phyloP scores from a whole-genome alignment of 805 yeast genomes.

The Candida sonorensis region DNA sequence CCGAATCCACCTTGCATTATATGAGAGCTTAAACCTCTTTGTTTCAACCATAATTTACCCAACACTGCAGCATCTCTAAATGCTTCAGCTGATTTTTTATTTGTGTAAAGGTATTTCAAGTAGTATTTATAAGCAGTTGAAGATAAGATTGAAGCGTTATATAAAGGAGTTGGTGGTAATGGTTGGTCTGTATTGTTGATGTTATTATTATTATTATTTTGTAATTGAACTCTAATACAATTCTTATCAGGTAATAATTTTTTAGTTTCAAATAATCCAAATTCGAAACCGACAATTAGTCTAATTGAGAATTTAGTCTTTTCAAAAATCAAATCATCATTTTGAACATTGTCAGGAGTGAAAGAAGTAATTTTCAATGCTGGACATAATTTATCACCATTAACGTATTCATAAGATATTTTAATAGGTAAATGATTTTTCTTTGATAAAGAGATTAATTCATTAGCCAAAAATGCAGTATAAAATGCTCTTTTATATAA shows the following conservation, averaged over 20 bases:
- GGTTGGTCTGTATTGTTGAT: too few species aligned
- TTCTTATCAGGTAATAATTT: constrained; percentile 77
- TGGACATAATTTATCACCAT: constrained; percentile 76
- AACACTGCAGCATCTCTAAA: constrained; percentile 82
- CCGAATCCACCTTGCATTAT: constrained; percentile 77
- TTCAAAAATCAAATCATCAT: constrained; percentile 48
- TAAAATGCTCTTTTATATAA: constrained; percentile 86
- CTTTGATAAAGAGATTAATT: constrained; percentile 46
- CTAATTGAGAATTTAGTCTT: constrained; percentile 69
- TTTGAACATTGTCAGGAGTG: constrained; percentile 33
- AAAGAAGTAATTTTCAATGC: constrained; percentile 57
- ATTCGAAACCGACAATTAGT: constrained; percentile 66
- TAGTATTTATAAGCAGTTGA: constrained; percentile 64
- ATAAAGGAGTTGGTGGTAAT: constrained; percentile 75
- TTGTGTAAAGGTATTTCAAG: constrained; percentile 67
- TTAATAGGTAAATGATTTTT: constrained; percentile 55
- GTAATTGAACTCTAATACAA: constrained; percentile 64
- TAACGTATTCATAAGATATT: constrained; percentile 55
- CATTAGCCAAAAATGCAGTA: constrained; percentile 68
- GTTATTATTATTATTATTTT: too few species aligned
- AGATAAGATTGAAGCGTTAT: constrained; percentile 74
- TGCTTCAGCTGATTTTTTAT: constrained; percentile 69
- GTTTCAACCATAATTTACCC: constrained; percentile 86
- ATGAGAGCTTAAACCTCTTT: constrained; percentile 69
- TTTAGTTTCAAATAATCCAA: constrained; percentile 61